A percentile compares a stretch with the other conserved stretches of the same genome.
phyloP scores from a whole-genome alignment of 768 basidiomycete genomes.

The Clitopilus passeckerianus region DNA sequence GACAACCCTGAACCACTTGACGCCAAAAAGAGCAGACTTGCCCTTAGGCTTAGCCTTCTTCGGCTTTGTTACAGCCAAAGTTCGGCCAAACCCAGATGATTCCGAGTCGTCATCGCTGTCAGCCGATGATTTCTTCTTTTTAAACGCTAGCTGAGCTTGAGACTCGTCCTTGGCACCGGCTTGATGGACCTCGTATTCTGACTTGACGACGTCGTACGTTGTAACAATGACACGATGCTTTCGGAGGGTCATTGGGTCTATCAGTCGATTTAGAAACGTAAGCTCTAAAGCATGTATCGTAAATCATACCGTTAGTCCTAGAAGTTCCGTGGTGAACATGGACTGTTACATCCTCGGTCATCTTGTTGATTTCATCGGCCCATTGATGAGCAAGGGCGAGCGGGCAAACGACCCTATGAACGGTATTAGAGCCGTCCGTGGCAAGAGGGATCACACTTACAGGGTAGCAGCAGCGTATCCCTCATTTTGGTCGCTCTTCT shows the following conservation, averaged over 20 bases:
- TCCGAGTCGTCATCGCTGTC: slow-evolving; percentile 32
- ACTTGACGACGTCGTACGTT: slow-evolving; percentile 80
- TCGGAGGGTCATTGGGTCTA: slow-evolving; percentile 52
- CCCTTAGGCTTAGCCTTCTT: slow-evolving; percentile 41
- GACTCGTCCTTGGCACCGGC: slow-evolving; percentile 52
- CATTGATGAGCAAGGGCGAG: slow-evolving; percentile 88
- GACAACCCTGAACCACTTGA: slow-evolving; percentile 83
- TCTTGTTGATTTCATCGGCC: slow-evolving; percentile 78
- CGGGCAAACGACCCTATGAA: slow-evolving; percentile 76
- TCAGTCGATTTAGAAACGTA: not conserved
- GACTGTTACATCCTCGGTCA: slow-evolving; percentile 62
- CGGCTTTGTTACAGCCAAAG: slow-evolving; percentile 29
- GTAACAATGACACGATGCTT: slow-evolving; percentile 76
- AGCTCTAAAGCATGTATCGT: not conserved
- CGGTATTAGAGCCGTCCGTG: too few species aligned
- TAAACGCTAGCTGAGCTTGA: slow-evolving; percentile 35
- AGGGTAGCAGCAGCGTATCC: slow-evolving; percentile 72
- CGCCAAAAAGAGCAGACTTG: slow-evolving; percentile 66
- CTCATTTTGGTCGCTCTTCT: slow-evolving; percentile 61
- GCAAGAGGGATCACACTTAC: slow-evolving; percentile 50
- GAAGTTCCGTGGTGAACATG: slow-evolving; percentile 78
- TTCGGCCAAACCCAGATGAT: slow-evolving; percentile 38
- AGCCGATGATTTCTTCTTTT: slow-evolving; percentile 27
- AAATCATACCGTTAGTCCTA: slow-evolving; percentile 58
- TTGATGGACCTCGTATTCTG: slow-evolving; percentile 60